Evolutionary conservation across 2,329 filamentous ascomycete species (phyloP).

Genomic region (Fusarium tanahbumbuense): DNA sequence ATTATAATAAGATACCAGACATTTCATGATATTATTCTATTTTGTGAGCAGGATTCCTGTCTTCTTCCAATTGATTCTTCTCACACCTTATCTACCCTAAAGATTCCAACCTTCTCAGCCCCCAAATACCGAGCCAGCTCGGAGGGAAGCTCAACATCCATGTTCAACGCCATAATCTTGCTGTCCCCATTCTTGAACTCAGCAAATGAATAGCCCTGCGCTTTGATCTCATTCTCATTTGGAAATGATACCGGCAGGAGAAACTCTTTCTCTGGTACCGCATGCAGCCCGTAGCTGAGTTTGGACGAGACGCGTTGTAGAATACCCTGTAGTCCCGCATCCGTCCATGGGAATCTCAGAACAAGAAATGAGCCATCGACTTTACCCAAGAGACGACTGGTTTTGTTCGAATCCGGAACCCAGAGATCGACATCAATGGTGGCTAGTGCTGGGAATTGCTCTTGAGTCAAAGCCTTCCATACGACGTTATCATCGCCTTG

Average conservation of each 20-base stretch:
- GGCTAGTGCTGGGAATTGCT: slow-evolving; percentile 76
- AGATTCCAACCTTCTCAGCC: slow-evolving; percentile 74
- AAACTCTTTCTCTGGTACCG: slow-evolving; percentile 71
- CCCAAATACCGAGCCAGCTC: slow-evolving; percentile 75
- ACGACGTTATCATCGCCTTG: slow-evolving; percentile 56
- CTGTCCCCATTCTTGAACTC: slow-evolving; percentile 75
- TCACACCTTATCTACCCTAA: slow-evolving; percentile 71
- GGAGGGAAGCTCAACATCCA: slow-evolving; percentile 67
- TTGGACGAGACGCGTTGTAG: slow-evolving; percentile 62
- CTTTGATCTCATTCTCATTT: slow-evolving; percentile 65
- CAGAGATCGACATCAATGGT: slow-evolving; percentile 76
- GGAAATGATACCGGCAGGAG: slow-evolving; percentile 74
- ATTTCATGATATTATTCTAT: neutral
- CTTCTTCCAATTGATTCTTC: slow-evolving; percentile 57
- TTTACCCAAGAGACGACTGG: slow-evolving; percentile 62
- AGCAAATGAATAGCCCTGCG: slow-evolving; percentile 68
- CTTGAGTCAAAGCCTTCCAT: slow-evolving; percentile 79
- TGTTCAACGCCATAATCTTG: slow-evolving; percentile 64
- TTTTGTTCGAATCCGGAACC: slow-evolving; percentile 72
- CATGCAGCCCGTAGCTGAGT: slow-evolving; percentile 60
- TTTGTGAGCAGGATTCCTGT: slow-evolving; percentile 51
- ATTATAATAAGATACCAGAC: neutral
- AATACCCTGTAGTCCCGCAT: slow-evolving; percentile 61
- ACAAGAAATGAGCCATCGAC: slow-evolving; percentile 70
- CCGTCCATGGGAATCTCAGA: slow-evolving; percentile 72